A percentile compares a stretch with the other conserved stretches of the same genome.
phyloP scores from a whole-genome alignment of 495 filamentous ascomycete genomes.

The Mycothermus thermophilus region DNA sequence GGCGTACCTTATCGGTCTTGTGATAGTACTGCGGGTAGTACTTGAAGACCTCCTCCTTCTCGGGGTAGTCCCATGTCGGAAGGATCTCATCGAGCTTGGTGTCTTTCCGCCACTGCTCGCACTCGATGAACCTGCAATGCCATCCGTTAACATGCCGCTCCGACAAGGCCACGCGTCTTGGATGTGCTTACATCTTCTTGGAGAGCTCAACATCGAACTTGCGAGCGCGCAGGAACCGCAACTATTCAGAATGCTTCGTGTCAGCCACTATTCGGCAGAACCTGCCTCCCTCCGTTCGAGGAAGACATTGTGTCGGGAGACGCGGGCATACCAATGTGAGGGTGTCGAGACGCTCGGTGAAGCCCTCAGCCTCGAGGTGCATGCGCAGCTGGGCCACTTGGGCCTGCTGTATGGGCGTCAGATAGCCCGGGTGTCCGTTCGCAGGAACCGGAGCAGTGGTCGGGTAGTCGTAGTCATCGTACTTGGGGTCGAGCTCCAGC shows the following conservation, averaged over 20 bases:
- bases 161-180: background rate
- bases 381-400: conserved; percentile 72
- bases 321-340: conserved; percentile 67
- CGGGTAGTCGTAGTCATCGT: conserved; percentile 92
- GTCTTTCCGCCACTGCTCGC: conserved; percentile 81
- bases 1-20: conserved; percentile 84
- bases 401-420: conserved; percentile 78
- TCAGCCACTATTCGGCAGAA: conserved; percentile 6
- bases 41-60: conserved; percentile 76
- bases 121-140: conserved; percentile 65
- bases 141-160: conserved; percentile 6
- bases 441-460: conserved; percentile 54
- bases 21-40: conserved; percentile 99
- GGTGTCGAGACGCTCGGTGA: conserved; percentile 77
- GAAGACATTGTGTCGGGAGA: no score
- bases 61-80: conserved; percentile 68
- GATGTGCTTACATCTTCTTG: conserved; percentile 63
- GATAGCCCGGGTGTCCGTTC: conserved; percentile 76
- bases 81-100: conserved; percentile 70
- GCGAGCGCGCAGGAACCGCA: conserved; percentile 82
- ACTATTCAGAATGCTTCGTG: no score
- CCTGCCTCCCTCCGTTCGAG: no score
- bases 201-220: conserved; percentile 80
- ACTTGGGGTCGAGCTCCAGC: conserved; percentile 67
- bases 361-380: conserved; percentile 71